Percentiles rank a stretch among this genome's conserved stretches.
Conservation (phyloP, 192 early-diverging fungal genomes). For the Entomortierella beljakovae region DNA sequence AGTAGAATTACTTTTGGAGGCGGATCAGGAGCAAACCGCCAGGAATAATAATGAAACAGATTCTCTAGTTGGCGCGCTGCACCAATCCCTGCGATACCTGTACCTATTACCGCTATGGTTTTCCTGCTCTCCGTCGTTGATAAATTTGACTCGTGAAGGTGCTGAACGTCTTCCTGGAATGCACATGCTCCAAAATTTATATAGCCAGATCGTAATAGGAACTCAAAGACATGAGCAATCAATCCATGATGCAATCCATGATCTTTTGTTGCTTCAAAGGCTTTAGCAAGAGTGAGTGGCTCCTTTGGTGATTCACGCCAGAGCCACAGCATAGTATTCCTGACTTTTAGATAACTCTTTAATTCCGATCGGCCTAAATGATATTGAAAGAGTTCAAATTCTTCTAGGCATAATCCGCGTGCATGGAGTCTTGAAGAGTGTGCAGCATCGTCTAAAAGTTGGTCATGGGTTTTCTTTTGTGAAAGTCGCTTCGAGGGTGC, state of each 20-base stretch:
- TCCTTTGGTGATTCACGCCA: constrained; percentile 39
- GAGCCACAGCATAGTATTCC: constrained; percentile 48
- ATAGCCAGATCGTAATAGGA: constrained; percentile 58
- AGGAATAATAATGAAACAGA: constrained; percentile 53
- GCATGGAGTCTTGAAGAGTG: constrained; percentile 42
- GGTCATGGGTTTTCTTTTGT: constrained; percentile 20
- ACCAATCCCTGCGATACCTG: constrained; percentile 57
- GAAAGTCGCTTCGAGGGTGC: background rate
- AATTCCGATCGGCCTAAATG: constrained; percentile 27
- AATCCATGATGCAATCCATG: constrained; percentile 35
- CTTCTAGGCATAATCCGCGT: constrained; percentile 27
- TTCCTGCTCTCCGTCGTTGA: constrained; percentile 4
- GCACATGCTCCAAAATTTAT: constrained; percentile 64
- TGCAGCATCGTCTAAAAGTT: constrained; percentile 35
- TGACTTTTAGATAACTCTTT: constrained; percentile 34
- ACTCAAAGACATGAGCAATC: constrained; percentile 53
- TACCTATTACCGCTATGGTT: constrained; percentile 52
- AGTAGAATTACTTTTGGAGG: constrained; percentile 56
- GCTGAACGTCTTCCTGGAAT: constrained; percentile 4
- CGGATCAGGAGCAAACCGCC: constrained; percentile 23
- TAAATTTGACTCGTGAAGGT: background rate
- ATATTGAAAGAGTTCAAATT: constrained; percentile 46
- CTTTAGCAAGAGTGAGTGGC: constrained; percentile 21
- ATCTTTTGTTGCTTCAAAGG: constrained; percentile 35
- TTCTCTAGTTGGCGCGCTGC: constrained; percentile 60